phyloP scores from a whole-genome alignment of 176 grass and related monocot genomes.

The Thalia dealbata region DNA sequence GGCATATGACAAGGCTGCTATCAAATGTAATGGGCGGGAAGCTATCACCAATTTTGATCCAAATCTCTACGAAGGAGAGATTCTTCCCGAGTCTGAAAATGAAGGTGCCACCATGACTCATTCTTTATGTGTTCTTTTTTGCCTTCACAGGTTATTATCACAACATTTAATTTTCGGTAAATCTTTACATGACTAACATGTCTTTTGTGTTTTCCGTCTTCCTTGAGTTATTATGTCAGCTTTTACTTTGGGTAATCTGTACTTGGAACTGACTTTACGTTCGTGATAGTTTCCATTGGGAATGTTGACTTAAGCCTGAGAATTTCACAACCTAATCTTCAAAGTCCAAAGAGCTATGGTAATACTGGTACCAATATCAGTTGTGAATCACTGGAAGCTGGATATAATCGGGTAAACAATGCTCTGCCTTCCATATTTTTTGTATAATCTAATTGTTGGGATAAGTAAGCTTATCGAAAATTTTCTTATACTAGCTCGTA shows the following conservation, averaged over 20 bases:
- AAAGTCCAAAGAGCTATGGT: slow-evolving; percentile 33
- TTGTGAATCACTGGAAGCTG: slow-evolving; percentile 32
- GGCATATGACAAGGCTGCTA: slow-evolving; percentile 91
- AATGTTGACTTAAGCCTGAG: slow-evolving; percentile 82
- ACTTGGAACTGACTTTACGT: slow-evolving; percentile 9
- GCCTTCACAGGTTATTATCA: slow-evolving; percentile 3
- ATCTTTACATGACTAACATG: slow-evolving; percentile 2
- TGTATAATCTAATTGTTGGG: not conserved
- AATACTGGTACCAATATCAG: slow-evolving; percentile 30
- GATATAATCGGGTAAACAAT: slow-evolving; percentile 37
- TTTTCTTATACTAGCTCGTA: not conserved
- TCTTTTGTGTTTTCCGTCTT: not conserved
- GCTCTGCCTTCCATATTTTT: not conserved
- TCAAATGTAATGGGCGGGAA: slow-evolving; percentile 87
- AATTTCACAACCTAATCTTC: slow-evolving; percentile 71
- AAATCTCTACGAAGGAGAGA: slow-evolving; percentile 48
- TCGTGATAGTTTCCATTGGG: slow-evolving; percentile 37
- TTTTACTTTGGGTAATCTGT: not conserved
- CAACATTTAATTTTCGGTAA: slow-evolving; percentile 1
- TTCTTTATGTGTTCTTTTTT: not conserved
- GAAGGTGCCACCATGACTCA: slow-evolving; percentile 38
- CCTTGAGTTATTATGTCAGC: not conserved
- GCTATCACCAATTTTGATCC: slow-evolving; percentile 87
- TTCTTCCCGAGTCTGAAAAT: slow-evolving; percentile 35
- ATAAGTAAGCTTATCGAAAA: not conserved